Evolutionary conservation across 2,329 filamentous ascomycete genomes (phyloP).

Genomic region (Aspergillus brasiliensis): DNA sequence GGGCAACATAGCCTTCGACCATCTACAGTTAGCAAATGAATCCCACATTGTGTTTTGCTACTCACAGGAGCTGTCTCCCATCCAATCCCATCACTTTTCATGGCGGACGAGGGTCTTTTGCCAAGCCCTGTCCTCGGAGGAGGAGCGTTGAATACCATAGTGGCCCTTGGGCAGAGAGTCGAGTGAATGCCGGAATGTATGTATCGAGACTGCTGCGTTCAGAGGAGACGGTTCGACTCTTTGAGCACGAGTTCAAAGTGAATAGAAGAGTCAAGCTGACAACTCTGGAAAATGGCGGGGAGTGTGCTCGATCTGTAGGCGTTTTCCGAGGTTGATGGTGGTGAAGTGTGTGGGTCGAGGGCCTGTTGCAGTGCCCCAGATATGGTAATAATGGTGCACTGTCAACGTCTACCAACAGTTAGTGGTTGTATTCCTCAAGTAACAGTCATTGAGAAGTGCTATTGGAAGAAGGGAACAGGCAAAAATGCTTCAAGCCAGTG

Average conservation of each 20-base stretch:
- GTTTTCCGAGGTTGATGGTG: neutral
- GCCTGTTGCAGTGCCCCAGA: slow-evolving; percentile 13
- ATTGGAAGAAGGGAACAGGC: neutral
- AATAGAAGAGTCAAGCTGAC: neutral
- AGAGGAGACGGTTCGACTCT: neutral
- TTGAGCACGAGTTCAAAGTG: neutral
- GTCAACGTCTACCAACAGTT: slow-evolving; percentile 10
- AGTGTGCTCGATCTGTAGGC: neutral
- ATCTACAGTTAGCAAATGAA: neutral
- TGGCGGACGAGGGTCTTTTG: slow-evolving; percentile 34
- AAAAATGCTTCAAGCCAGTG: neutral
- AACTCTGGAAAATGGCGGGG: neutral
- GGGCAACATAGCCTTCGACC: slow-evolving; percentile 31
- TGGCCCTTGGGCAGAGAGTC: slow-evolving; percentile 4
- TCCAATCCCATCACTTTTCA: slow-evolving; percentile 30
- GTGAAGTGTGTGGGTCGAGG: neutral
- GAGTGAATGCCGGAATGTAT: neutral
- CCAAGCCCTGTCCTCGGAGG: slow-evolving; percentile 27
- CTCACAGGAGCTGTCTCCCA: slow-evolving; percentile 37
- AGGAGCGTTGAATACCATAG: slow-evolving; percentile 34
- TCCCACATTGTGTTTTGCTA: neutral
- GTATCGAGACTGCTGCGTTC: neutral
- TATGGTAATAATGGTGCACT: slow-evolving; percentile 9
- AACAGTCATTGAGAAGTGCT: neutral
- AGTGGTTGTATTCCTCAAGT: slow-evolving; percentile 5